Percentiles rank a stretch among this genome's conserved stretches.
Evolutionary conservation across 2,329 filamentous ascomycete genomes (phyloP).

Genomic region (Diaporthe ilicicola): DNA sequence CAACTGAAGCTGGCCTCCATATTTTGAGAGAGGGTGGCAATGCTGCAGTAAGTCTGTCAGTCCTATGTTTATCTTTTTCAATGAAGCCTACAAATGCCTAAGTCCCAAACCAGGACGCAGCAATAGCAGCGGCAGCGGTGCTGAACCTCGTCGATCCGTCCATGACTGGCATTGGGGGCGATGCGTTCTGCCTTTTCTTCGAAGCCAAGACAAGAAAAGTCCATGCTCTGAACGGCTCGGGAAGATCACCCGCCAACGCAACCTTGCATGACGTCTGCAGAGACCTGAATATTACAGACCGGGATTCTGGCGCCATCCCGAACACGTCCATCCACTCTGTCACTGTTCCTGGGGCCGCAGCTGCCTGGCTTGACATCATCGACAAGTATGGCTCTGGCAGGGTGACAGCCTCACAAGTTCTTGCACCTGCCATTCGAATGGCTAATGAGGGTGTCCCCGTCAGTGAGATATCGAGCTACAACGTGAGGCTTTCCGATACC

Average conservation of each 20-base stretch:
- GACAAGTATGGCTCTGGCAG: slow-evolving; percentile 26
- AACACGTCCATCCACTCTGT: slow-evolving; percentile 78
- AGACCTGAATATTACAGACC: slow-evolving; percentile 71
- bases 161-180: slow-evolving; percentile 91
- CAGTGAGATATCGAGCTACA: slow-evolving; percentile 75
- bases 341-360: slow-evolving; percentile 69
- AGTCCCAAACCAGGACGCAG: slow-evolving; percentile 73
- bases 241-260: slow-evolving; percentile 75
- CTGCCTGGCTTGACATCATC: slow-evolving; percentile 32
- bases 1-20: slow-evolving; percentile 83
- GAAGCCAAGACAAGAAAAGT: slow-evolving; percentile 82
- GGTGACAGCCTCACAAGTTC: neutral
- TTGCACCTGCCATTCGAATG: slow-evolving; percentile 26
- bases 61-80: neutral
- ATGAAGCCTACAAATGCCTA: slow-evolving; percentile 24
- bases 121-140: slow-evolving; percentile 86
- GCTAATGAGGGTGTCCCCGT: slow-evolving; percentile 47
- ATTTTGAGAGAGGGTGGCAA: slow-evolving; percentile 87
- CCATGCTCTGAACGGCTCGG: slow-evolving; percentile 89
- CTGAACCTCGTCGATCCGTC: slow-evolving; percentile 91
- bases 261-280: slow-evolving; percentile 75
- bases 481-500: slow-evolving; percentile 74
- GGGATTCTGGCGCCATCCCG: slow-evolving; percentile 69
- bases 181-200: slow-evolving; percentile 94
- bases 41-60: slow-evolving; percentile 73